Conservation (phyloP, 768 basidiomycete genomes). For the Zangia roseola region DNA sequence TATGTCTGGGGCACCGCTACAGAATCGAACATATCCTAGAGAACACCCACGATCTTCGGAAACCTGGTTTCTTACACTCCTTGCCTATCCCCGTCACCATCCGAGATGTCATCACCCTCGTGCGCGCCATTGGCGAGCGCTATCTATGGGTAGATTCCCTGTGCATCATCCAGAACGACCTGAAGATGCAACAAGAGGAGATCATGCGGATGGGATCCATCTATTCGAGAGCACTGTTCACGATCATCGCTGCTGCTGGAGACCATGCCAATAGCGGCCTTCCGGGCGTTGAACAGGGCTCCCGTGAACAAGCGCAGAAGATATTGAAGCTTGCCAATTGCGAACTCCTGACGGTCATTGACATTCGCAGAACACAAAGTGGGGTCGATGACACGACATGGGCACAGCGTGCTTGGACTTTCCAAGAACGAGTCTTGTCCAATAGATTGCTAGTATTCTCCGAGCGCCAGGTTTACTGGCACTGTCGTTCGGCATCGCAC, state of each 20-base stretch:
- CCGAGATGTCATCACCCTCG: slow-evolving; percentile 22
- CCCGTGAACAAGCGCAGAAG: slow-evolving; percentile 8
- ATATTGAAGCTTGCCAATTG: slow-evolving; percentile 5
- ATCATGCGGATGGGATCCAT: slow-evolving; percentile 22
- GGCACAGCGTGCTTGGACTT: slow-evolving; percentile 19
- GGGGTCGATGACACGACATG: slow-evolving; percentile 7
- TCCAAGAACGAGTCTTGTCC: slow-evolving; percentile 19
- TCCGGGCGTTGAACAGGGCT: slow-evolving; percentile 3
- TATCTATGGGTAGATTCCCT: slow-evolving; percentile 28
- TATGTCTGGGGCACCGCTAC: too few species aligned
- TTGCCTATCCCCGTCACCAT: slow-evolving; percentile 22
- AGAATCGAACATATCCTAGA: too few species aligned
- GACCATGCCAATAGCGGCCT: slow-evolving; percentile 10
- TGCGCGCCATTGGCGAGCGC: slow-evolving; percentile 17
- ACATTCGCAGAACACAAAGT: background rate
- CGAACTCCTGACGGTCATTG: slow-evolving; percentile 14
- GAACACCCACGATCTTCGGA: slow-evolving; percentile 6
- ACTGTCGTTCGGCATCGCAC: slow-evolving; percentile 5
- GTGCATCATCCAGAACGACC: slow-evolving; percentile 22
- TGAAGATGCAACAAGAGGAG: slow-evolving; percentile 15
- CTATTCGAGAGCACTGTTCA: slow-evolving; percentile 16
- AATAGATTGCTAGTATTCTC: slow-evolving; percentile 19
- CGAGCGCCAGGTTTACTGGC: slow-evolving; percentile 17
- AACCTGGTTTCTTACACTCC: background rate
- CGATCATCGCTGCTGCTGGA: slow-evolving; percentile 19